Percentiles rank a stretch among this genome's conserved stretches.
Conservation (phyloP, 2,329 filamentous ascomycete species). For the Curvularia eragrostidis region DNA sequence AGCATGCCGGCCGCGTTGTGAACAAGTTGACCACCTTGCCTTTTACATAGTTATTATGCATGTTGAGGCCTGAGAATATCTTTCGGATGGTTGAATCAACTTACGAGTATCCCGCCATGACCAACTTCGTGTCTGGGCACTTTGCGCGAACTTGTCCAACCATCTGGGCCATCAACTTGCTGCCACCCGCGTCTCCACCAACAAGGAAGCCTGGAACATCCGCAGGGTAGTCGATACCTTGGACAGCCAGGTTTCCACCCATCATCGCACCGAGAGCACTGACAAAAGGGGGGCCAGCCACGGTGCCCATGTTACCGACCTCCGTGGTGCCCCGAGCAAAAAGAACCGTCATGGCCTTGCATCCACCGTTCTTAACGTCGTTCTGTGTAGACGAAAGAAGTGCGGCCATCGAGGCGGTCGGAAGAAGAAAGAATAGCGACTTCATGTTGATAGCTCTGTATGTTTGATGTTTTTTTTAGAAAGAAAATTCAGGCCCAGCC, state of each 20-base stretch:
- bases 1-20: conserved; percentile 54
- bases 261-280: conserved; percentile 53
- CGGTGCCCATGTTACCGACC: conserved; percentile 59
- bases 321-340: conserved; percentile 65
- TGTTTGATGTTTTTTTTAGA: not conserved
- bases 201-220: conserved; percentile 53
- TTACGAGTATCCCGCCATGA: conserved; percentile 58
- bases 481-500: not conserved
- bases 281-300: conserved; percentile 61
- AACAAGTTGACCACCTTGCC: conserved; percentile 53
- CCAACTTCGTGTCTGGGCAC: conserved; percentile 57
- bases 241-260: conserved; percentile 56
- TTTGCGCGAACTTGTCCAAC: conserved; percentile 49
- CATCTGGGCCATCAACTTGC: conserved; percentile 53
- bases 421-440: conserved; percentile 19
- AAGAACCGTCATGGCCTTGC: conserved; percentile 60
- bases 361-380: conserved; percentile 43
- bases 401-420: conserved; percentile 23
- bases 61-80: not conserved
- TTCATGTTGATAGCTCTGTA: conserved; percentile 21
- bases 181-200: conserved; percentile 56
- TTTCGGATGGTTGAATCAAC: conserved; percentile 26
- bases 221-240: conserved; percentile 64
- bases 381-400: conserved; percentile 35
- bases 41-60: conserved; percentile 19